phyloP scores from a whole-genome alignment of 2,329 filamentous ascomycete species.

The Fusarium gaditjirri region DNA sequence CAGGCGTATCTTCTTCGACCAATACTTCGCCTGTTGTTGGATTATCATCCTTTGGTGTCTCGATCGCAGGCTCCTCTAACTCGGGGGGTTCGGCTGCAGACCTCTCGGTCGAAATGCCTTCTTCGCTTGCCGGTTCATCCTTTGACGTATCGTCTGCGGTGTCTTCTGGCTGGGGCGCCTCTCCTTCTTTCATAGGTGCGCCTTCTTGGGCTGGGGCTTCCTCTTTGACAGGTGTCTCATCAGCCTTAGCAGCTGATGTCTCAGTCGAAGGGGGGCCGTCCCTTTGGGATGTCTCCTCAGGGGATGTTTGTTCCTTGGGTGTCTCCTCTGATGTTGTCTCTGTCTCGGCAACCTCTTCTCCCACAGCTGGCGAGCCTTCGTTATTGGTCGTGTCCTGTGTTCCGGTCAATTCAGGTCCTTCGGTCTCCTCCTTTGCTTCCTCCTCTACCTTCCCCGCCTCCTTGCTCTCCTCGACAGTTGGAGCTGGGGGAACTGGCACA shows the following conservation, averaged over 20 bases:
- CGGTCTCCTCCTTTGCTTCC: constrained; percentile 29
- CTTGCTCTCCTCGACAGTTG: constrained; percentile 20
- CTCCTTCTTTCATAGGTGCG: constrained; percentile 3
- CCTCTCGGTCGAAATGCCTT: constrained; percentile 1
- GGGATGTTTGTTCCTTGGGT: constrained; percentile 16
- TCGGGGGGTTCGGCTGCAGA: neutral
- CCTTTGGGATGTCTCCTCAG: constrained; percentile 4
- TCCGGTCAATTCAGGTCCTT: constrained; percentile 15
- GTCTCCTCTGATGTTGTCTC: constrained; percentile 7
- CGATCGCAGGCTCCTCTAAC: neutral
- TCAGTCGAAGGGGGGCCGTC: constrained; percentile 11
- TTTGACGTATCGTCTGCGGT: constrained; percentile 11
- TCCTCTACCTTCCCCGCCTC: constrained; percentile 33
- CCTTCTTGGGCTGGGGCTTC: constrained; percentile 4
- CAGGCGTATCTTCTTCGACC: neutral
- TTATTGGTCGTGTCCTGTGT: constrained; percentile 24
- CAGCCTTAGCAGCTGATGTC: neutral
- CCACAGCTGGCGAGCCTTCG: constrained; percentile 8
- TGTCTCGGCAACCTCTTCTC: constrained; percentile 7
- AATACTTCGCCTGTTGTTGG: neutral
- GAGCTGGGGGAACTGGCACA: constrained; percentile 4
- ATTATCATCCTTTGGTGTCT: neutral
- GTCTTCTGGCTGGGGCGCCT: constrained; percentile 7
- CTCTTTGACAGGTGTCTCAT: constrained; percentile 8
- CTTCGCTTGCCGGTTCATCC: constrained; percentile 9